Conservation (phyloP, 306 rosid species). For the Prunus kanzakura region DNA sequence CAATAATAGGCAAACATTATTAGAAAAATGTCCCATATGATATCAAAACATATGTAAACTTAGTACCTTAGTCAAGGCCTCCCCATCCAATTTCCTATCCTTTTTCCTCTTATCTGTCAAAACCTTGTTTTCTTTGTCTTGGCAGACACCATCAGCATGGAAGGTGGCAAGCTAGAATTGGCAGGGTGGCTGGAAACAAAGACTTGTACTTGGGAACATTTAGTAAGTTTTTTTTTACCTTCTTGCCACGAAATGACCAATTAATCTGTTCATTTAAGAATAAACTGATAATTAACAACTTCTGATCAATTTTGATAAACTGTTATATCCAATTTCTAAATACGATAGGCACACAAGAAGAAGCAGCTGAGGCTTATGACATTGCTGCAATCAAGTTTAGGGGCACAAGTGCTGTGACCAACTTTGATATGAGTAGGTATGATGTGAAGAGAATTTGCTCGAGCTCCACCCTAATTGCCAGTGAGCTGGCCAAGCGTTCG, state of each 20-base stretch:
- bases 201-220: conserved; percentile 98
- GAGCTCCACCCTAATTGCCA: conserved; percentile 82
- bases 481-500: conserved; percentile 82
- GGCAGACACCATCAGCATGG: conserved; percentile 99
- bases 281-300: background rate
- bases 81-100: background rate
- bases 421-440: conserved; percentile 87
- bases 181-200: conserved; percentile 97
- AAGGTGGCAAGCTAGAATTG: conserved; percentile 99
- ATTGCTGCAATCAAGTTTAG: conserved; percentile 98
- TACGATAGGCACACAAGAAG: conserved; percentile 85
- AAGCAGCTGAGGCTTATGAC: conserved; percentile 98
- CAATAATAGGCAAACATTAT: conserved; percentile 35
- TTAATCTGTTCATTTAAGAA: no score
- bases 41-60: background rate
- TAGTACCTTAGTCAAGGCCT: background rate
- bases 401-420: conserved; percentile 95
- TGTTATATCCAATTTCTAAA: no score
- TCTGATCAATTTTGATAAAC: background rate
- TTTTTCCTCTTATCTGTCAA: background rate
- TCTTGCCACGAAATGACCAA: no score
- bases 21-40: background rate
- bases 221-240: conserved; percentile 48
- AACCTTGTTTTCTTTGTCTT: conserved; percentile 13
- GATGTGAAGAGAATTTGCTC: conserved; percentile 98